Percentiles rank a stretch among this genome's conserved stretches.
Conservation (phyloP, 352 stramenopile genomes). For the Phytophthora constricta region DNA sequence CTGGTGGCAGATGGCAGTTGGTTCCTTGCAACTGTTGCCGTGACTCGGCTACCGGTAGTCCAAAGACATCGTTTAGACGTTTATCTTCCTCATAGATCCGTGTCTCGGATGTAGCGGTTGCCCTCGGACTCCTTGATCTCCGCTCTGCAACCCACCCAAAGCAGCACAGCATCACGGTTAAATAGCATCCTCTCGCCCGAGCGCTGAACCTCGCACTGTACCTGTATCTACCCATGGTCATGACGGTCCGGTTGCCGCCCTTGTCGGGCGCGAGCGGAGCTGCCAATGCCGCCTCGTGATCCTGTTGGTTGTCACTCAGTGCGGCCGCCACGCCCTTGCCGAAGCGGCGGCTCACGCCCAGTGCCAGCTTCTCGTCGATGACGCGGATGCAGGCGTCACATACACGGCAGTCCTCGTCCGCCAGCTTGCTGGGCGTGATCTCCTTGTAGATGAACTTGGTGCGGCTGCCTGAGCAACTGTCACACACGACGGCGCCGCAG, state of each 20-base stretch:
- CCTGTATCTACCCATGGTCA: conserved; percentile 88
- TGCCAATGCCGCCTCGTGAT: conserved; percentile 25
- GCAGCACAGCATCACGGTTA: neutral
- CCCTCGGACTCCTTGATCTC: conserved; percentile 91
- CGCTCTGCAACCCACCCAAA: conserved; percentile 43
- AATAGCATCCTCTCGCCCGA: neutral
- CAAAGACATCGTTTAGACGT: too few species aligned
- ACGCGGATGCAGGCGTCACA: conserved; percentile 86
- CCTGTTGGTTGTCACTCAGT: conserved; percentile 45
- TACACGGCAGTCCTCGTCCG: conserved; percentile 75
- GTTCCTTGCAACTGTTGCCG: too few species aligned
- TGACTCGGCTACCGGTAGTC: too few species aligned
- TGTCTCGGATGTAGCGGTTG: conserved; percentile 90
- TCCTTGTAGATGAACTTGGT: conserved; percentile 91
- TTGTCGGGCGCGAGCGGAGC: conserved; percentile 53
- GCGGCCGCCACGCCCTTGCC: conserved; percentile 41
- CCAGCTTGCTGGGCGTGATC: conserved; percentile 60
- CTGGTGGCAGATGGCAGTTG: conserved; percentile 2
- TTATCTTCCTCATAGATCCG: conserved; percentile 57
- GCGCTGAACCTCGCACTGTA: conserved; percentile 24
- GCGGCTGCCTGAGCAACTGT: conserved; percentile 76
- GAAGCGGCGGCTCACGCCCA: conserved; percentile 79
- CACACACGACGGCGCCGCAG: conserved; percentile 85
- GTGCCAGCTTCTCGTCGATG: conserved; percentile 85
- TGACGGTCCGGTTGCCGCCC: conserved; percentile 66